Percentiles rank a stretch among this genome's conserved stretches.
phyloP scores from a whole-genome alignment of 805 yeast genomes.

The Candida patagonica region DNA sequence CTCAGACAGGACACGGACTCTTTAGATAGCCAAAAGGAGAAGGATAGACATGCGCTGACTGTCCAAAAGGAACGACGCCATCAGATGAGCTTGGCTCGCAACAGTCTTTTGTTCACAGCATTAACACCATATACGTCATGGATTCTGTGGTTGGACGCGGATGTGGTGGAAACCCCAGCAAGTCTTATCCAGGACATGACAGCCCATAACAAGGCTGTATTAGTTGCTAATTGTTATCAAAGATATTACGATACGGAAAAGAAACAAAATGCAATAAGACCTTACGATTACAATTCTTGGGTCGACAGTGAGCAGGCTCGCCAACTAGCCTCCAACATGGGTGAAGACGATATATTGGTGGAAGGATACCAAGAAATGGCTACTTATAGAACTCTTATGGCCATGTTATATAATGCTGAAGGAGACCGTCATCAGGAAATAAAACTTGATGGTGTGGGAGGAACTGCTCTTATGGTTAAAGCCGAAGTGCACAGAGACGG shows the following conservation, averaged over 20 bases:
- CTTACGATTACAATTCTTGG: constrained; percentile 97
- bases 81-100: constrained; percentile 90
- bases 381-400: constrained; percentile 93
- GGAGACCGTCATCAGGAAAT: constrained; percentile 56
- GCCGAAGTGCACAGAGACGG: constrained; percentile 99
- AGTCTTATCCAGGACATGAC: constrained; percentile 82
- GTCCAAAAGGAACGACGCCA: constrained; percentile 86
- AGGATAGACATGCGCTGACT: constrained; percentile 78
- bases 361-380: constrained; percentile 94
- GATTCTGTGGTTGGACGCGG: constrained; percentile 96
- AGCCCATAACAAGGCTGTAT: constrained; percentile 72
- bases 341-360: constrained; percentile 84
- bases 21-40: constrained; percentile 64
- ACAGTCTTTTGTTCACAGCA: constrained; percentile 81
- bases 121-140: constrained; percentile 85
- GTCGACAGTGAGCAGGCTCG: constrained; percentile 59
- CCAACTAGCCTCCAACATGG: constrained; percentile 59
- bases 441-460: constrained; percentile 93
- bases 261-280: constrained; percentile 53
- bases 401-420: constrained; percentile 61
- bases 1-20: constrained; percentile 81
- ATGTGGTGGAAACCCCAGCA: constrained; percentile 80
- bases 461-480: constrained; percentile 90
- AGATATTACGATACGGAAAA: constrained; percentile 55
- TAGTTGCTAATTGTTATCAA: constrained; percentile 92